Evolutionary conservation across 345 rosid species (phyloP), one percentile per base, ranked within the genome.

Genomic region (Brassica carinata): DNA sequence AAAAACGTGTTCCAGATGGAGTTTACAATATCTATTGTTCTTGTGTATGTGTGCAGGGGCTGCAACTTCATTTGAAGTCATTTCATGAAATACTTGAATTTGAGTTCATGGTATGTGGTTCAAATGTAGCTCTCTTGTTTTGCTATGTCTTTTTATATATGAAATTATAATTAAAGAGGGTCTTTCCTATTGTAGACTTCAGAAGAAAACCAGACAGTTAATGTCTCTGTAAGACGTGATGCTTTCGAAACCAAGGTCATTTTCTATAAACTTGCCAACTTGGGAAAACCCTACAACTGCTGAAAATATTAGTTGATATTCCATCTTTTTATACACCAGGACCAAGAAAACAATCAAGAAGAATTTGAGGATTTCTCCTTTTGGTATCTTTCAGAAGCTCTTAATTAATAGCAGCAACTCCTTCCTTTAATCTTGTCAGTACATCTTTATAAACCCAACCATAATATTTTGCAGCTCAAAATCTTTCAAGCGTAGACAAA

Each of bases 41-140:
- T 69, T 85, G 29, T 75, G 34, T 75, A 75, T 79, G 19, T 79
- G 6, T 69, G 38, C 86, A 96, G 99, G 99, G 98, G 74, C 89
- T 96, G 72, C 89, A 97, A 67, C 84, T 77, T 84, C 99, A 96
- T 81, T 84, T 96, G 84, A 83, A 86, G 65, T 82, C 99, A 7
- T 90, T 93, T 40, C 99, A 96, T 87, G 96, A 90, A 79, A 85
- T 96, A 36, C 92, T 96, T 85, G 86, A 91, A 84, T 94, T 85
- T 83, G 97, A 94, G 75, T 94, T 90, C 84, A 85, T 90, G 98
- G 99, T 96, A 86, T 83, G 97, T 92, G 86, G 85, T 81, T 88
- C 38, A 64, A 57, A 80, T 67, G 75, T 38, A 72, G 36, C 79
- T 73, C 27, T 61, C 67, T 73, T 78, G 83, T 61, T 75, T 38